Percentiles rank a stretch among this genome's conserved stretches.
phyloP scores from a whole-genome alignment of 1,284 basidiomycete genomes.

The Cryptococcus floricola region DNA sequence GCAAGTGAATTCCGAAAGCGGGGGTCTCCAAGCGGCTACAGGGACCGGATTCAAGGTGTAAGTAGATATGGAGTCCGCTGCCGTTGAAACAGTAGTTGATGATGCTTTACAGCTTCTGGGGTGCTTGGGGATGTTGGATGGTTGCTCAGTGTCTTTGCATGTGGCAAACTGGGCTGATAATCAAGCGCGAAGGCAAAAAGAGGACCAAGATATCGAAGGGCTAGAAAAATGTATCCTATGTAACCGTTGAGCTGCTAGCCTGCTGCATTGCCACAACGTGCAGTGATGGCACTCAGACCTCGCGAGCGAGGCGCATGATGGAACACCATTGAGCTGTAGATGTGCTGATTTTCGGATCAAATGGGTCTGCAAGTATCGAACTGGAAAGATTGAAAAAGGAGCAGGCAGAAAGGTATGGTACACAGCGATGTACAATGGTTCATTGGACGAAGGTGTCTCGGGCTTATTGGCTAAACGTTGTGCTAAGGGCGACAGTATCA shows the following conservation, averaged over 20 bases:
- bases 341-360: too few species aligned
- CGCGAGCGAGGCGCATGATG: too few species aligned
- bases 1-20: background rate
- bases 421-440: too few species aligned
- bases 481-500: background rate
- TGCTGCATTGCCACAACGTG: too few species aligned
- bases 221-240: background rate
- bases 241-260: too few species aligned
- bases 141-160: conserved; percentile 5
- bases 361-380: too few species aligned
- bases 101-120: conserved; percentile 3
- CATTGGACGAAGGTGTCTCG: too few species aligned
- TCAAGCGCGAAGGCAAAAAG: background rate
- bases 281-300: too few species aligned
- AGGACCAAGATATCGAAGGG: conserved; percentile 3
- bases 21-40: conserved; percentile 1
- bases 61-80: background rate
- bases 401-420: too few species aligned
- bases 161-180: conserved; percentile 4
- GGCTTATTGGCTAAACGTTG: background rate
- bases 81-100: background rate
- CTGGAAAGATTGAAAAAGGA: too few species aligned
- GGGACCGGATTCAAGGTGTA: conserved; percentile 11
- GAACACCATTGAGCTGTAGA: too few species aligned
- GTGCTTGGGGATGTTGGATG: conserved; percentile 6